Conservation (phyloP, 345 rosid genomes). For the Euphorbia peplus region DNA sequence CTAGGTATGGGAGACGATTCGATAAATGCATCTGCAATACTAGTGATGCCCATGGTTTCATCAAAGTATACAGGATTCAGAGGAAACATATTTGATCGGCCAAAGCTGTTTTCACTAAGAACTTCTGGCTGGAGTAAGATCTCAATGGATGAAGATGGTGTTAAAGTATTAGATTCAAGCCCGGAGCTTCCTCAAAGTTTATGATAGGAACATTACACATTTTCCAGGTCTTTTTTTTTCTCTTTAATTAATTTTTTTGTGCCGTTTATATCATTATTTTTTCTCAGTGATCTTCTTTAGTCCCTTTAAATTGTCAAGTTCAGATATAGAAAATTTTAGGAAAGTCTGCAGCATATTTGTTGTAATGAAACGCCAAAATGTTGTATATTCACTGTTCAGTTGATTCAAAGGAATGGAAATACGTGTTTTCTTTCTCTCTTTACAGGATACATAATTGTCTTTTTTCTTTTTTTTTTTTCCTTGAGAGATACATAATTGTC, state of each 20-base stretch:
- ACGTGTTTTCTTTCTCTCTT: not conserved
- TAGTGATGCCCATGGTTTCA: slow-evolving; percentile 98
- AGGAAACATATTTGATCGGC: slow-evolving; percentile 62
- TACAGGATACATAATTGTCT: not conserved
- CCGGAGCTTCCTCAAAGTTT: slow-evolving; percentile 38
- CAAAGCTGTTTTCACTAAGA: slow-evolving; percentile 58
- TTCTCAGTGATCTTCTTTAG: not conserved
- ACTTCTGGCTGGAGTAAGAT: slow-evolving; percentile 64
- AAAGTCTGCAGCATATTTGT: slow-evolving; percentile 11
- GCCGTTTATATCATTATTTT: not conserved
- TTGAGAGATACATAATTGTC: too few species aligned
- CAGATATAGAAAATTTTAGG: slow-evolving; percentile 12
- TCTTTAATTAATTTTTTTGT: not conserved
- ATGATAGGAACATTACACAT: slow-evolving; percentile 13
- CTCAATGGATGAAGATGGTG: slow-evolving; percentile 50
- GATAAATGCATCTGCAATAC: slow-evolving; percentile 87
- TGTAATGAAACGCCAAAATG: not conserved
- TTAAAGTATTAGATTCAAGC: slow-evolving; percentile 34
- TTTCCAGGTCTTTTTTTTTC: too few species aligned
- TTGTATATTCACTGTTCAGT: slow-evolving; percentile 25
- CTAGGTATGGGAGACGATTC: slow-evolving; percentile 87
- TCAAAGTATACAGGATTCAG: slow-evolving; percentile 89
- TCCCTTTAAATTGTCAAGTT: not conserved
- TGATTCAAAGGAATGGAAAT: slow-evolving; percentile 13
- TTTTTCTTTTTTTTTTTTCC: not conserved